Evolutionary conservation across 495 filamentous ascomycete genomes (phyloP).

Genomic region (Tuber microsphaerosporum): DNA sequence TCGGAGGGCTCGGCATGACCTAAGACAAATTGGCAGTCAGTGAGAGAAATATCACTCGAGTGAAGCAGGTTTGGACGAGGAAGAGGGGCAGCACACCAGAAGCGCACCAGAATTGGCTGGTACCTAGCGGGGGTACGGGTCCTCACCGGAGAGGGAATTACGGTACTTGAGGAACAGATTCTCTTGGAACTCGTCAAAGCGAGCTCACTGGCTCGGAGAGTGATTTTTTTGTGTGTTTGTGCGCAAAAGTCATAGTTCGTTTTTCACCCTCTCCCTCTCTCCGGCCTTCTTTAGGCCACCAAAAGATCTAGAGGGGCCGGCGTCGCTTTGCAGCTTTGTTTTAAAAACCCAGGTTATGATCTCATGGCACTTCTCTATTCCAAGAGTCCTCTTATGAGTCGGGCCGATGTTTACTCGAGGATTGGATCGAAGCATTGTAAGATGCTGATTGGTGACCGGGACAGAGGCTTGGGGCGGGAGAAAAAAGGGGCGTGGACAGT

Average conservation of each 20-base stretch:
- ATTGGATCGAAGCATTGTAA: background rate
- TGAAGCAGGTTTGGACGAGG: slow-evolving; percentile 11
- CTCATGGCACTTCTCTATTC: background rate
- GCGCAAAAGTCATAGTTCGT: background rate
- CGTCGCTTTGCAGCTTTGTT: background rate
- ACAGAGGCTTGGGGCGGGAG: slow-evolving; percentile 18
- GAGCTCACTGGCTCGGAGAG: background rate
- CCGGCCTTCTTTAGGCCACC: slow-evolving; percentile 18
- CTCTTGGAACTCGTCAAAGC: background rate
- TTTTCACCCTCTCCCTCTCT: slow-evolving; percentile 3
- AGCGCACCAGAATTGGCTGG: background rate
- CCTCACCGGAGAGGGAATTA: slow-evolving; percentile 17
- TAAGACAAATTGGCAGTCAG: slow-evolving; percentile 4
- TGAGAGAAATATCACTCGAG: slow-evolving; percentile 11
- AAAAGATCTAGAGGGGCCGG: slow-evolving; percentile 7
- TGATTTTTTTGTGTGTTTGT: background rate
- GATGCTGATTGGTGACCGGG: slow-evolving; percentile 11
- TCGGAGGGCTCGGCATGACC: slow-evolving; percentile 1
- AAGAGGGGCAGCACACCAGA: background rate
- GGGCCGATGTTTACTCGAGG: background rate
- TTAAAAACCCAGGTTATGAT: background rate
- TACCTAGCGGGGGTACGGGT: background rate
- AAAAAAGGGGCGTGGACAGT: slow-evolving; percentile 25
- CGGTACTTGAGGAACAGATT: background rate
- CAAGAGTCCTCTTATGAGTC: background rate